Evolutionary conservation across 164 flowering plant genomes (phyloP).

Genomic region (Vitis rotundifolia): DNA sequence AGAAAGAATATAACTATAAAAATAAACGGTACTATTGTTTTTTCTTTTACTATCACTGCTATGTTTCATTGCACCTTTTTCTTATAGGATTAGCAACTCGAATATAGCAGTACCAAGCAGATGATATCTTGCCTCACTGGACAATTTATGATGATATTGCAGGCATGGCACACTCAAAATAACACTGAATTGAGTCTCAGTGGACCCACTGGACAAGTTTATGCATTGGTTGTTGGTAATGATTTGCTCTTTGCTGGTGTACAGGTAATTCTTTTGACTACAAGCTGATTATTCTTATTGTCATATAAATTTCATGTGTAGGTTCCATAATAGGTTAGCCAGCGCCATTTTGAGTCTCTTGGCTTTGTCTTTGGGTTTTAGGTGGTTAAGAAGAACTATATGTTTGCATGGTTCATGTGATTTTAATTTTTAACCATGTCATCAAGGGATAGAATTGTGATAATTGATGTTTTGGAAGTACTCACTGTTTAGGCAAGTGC

Average conservation of each 20-base stretch:
- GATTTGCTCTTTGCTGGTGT: conserved; percentile 89
- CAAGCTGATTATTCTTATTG: neutral
- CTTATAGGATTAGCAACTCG: too few species aligned
- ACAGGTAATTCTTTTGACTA: conserved; percentile 51
- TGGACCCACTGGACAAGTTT: conserved; percentile 96
- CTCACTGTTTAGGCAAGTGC: neutral
- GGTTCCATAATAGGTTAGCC: neutral
- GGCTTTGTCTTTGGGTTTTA: too few species aligned
- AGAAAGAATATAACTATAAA: too few species aligned
- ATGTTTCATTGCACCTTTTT: neutral
- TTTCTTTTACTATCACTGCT: neutral
- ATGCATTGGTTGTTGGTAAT: conserved; percentile 76
- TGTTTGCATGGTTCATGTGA: neutral
- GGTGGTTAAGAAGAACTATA: neutral
- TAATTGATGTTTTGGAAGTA: neutral
- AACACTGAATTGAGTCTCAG: conserved; percentile 52
- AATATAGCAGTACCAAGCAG: neutral
- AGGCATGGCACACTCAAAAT: conserved; percentile 89
- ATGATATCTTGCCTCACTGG: conserved; percentile 3
- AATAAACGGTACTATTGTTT: neutral
- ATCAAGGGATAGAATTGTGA: neutral
- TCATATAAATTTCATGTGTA: neutral
- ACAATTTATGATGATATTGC: conserved; percentile 16
- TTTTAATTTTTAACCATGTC: neutral
- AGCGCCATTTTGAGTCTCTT: neutral